Evolutionary conservation across 495 filamentous ascomycete species (phyloP).

Genomic region (Neurospora intermedia): DNA sequence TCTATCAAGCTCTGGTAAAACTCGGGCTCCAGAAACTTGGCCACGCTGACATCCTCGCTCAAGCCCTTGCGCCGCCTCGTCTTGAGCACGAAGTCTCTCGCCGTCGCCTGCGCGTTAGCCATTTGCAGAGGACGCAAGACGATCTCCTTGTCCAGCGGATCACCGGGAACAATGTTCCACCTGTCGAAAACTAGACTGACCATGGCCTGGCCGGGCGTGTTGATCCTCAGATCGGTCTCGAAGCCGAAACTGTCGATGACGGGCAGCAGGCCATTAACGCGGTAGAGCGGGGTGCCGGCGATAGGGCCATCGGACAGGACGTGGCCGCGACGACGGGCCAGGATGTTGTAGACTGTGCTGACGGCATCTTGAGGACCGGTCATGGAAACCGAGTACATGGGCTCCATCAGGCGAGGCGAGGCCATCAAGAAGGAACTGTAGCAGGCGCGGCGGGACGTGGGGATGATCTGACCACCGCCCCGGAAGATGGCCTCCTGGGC

Average conservation of each 20-base stretch:
- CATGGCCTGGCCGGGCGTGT: slow-evolving; percentile 86
- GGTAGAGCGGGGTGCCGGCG: slow-evolving; percentile 90
- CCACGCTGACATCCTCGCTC: slow-evolving; percentile 89
- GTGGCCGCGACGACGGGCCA: slow-evolving; percentile 80
- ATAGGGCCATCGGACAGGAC: slow-evolving; percentile 89
- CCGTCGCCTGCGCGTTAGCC: slow-evolving; percentile 74
- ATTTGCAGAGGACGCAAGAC: slow-evolving; percentile 77
- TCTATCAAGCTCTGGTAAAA: slow-evolving; percentile 81
- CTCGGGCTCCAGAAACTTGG: slow-evolving; percentile 92
- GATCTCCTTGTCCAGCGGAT: slow-evolving; percentile 81
- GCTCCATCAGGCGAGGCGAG: slow-evolving; percentile 90
- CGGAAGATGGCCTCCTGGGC: slow-evolving; percentile 85
- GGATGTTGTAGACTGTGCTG: slow-evolving; percentile 78
- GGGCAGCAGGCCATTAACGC: slow-evolving; percentile 78
- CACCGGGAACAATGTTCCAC: slow-evolving; percentile 90
- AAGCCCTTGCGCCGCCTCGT: slow-evolving; percentile 86
- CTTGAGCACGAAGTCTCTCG: slow-evolving; percentile 92
- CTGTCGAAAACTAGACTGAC: slow-evolving; percentile 90
- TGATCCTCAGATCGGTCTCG: slow-evolving; percentile 91
- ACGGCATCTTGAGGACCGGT: slow-evolving; percentile 87
- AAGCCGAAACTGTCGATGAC: slow-evolving; percentile 97
- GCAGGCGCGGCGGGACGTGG: slow-evolving; percentile 79
- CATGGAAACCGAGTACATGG: slow-evolving; percentile 84
- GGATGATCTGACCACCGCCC: slow-evolving; percentile 94
- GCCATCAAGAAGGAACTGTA: slow-evolving; percentile 97